A percentile compares a stretch with the other conserved stretches of the same genome.
These are phyloP conservation scores for Wickerhamiella spandovensis DNA, from an alignment of 805 yeast genomes.

Conservation along the genomic window DNA sequence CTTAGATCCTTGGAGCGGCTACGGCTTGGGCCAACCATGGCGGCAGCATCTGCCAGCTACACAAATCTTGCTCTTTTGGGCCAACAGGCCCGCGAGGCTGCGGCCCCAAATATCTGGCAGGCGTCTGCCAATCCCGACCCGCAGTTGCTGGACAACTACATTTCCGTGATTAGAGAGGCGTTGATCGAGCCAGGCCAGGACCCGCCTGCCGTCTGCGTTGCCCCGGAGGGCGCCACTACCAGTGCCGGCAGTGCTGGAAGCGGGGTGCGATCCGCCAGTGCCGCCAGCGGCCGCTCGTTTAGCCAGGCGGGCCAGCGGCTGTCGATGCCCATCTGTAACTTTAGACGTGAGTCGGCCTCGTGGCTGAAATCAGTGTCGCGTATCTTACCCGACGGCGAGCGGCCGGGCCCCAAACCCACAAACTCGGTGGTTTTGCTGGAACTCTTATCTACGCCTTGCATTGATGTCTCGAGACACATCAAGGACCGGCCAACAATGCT, in stretches of 20 bases:
- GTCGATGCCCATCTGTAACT: conserved; percentile 1
- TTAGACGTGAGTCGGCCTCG: conserved; percentile 1
- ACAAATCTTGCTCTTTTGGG: neutral
- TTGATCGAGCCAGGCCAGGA: neutral
- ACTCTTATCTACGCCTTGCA: conserved; percentile 20
- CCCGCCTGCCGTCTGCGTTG: neutral
- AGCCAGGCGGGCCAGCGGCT: neutral
- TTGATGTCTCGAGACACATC: conserved; percentile 11
- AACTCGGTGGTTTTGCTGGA: conserved; percentile 13
- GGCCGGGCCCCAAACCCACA: neutral
- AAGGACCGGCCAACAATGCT: conserved; percentile 6
- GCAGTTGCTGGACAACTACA: neutral
- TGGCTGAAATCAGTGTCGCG: conserved; percentile 1
- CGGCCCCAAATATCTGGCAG: neutral
- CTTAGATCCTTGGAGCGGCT: conserved; percentile 6
- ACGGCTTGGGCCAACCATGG: neutral
- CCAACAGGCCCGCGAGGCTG: neutral
- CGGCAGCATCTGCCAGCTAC: neutral
- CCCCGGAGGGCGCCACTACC: neutral
- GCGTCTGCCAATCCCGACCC: neutral
- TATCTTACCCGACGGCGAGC: neutral
- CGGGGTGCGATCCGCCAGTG: neutral
- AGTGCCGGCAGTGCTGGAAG: too few relatives aligned
- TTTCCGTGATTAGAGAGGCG: neutral
- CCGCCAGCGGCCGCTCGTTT: neutral